phyloP scores from a whole-genome alignment of 176 grass and related monocot genomes.

The Oryza glaberrima region DNA sequence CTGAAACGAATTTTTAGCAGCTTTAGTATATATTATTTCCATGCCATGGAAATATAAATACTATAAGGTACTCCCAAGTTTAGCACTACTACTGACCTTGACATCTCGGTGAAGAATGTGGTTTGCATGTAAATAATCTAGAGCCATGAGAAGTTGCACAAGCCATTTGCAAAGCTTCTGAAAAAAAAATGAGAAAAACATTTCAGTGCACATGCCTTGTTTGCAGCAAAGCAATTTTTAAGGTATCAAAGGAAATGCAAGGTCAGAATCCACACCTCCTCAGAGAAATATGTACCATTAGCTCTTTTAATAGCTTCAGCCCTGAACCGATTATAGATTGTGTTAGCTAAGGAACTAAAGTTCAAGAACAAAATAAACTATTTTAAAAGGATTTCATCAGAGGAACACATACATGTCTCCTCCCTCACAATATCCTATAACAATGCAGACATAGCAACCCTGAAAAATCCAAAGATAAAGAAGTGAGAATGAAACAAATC shows the following conservation, averaged over 20 bases:
- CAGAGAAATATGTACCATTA: constrained; percentile 74
- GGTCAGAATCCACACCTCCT: constrained; percentile 60
- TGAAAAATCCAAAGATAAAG: constrained; percentile 54
- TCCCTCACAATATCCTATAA: constrained; percentile 94
- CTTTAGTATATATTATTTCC: constrained; percentile 22
- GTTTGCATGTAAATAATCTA: constrained; percentile 93
- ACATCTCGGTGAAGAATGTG: constrained; percentile 98
- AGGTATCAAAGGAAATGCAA: constrained; percentile 21
- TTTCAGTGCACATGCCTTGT: not conserved
- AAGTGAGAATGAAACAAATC: constrained; percentile 35
- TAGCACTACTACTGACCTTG: constrained; percentile 59
- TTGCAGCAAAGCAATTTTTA: constrained; percentile 10
- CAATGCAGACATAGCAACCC: constrained; percentile 98
- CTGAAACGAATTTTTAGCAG: constrained; percentile 61
- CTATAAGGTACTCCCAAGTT: not conserved
- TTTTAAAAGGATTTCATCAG: constrained; percentile 6
- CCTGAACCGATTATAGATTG: constrained; percentile 47
- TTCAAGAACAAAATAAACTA: constrained; percentile 24
- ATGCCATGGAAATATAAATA: constrained; percentile 28
- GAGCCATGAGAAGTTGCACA: constrained; percentile 92
- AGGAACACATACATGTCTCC: constrained; percentile 92
- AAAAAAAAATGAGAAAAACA: constrained; percentile 35
- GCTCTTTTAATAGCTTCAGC: constrained; percentile 90
- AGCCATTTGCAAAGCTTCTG: constrained; percentile 98
- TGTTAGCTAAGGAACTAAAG: constrained; percentile 32